Conservation (phyloP, 2,329 filamentous ascomycete species). For the Periconia macrospinosa region DNA sequence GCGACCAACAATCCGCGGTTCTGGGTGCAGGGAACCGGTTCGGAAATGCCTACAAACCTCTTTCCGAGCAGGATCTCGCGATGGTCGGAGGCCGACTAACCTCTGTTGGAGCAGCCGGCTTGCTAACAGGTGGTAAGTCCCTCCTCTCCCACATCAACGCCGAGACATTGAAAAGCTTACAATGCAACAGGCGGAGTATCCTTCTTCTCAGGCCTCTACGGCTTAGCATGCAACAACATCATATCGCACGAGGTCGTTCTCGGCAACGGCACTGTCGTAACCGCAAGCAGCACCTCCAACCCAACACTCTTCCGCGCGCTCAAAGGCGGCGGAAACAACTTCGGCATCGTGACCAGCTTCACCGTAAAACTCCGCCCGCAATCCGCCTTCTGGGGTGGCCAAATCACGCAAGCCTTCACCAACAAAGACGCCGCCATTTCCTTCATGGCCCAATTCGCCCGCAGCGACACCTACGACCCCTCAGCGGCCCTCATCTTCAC, state of each 20-base stretch:
- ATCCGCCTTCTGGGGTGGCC: conserved; percentile 36
- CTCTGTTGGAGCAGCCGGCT: conserved; percentile 23
- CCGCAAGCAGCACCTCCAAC: conserved; percentile 26
- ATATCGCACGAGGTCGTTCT: conserved; percentile 36
- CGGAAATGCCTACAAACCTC: conserved; percentile 21
- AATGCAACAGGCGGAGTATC: conserved; percentile 28
- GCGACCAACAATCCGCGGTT: conserved; percentile 18
- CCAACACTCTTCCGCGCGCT: conserved; percentile 28
- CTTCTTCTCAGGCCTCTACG: conserved; percentile 30
- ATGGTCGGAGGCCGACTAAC: conserved; percentile 26
- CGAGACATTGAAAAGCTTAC: neutral
- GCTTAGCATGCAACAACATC: conserved; percentile 32
- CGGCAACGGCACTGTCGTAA: conserved; percentile 31
- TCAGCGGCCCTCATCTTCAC: conserved; percentile 21
- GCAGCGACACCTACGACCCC: conserved; percentile 20
- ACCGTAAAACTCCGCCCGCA: conserved; percentile 17
- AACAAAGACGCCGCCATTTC: conserved; percentile 10
- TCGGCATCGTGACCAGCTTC: conserved; percentile 34
- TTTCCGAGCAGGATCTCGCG: conserved; percentile 22
- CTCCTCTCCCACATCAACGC: neutral
- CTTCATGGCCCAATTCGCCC: conserved; percentile 12
- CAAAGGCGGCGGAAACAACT: conserved; percentile 36
- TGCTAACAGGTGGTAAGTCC: conserved; percentile 25
- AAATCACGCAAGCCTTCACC: conserved; percentile 28
- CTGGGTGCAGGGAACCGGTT: conserved; percentile 29